phyloP scores from a whole-genome alignment of 768 basidiomycete genomes.

The Hirschioporus abietinus region DNA sequence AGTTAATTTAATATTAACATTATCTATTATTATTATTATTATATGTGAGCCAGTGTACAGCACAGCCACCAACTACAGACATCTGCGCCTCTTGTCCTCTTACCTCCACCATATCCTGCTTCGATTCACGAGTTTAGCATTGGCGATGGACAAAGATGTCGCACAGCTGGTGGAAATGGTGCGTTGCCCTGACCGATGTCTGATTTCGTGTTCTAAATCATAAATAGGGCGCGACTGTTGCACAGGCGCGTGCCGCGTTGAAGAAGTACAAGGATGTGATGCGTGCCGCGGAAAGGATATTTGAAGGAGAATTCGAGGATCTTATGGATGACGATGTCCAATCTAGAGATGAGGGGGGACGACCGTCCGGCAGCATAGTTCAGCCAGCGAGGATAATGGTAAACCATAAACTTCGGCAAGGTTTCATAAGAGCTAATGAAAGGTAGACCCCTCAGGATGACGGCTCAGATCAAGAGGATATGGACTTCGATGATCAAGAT shows the following conservation, averaged over 20 bases:
- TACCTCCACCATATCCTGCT: too few relatives aligned
- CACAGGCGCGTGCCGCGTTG: conserved; percentile 81
- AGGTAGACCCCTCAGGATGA: conserved; percentile 58
- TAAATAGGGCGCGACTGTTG: conserved; percentile 69
- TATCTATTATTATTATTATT: too few relatives aligned
- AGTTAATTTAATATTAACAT: too few relatives aligned
- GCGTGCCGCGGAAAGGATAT: conserved; percentile 83
- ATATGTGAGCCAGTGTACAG: too few relatives aligned
- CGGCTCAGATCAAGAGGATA: conserved; percentile 42
- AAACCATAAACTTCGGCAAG: conserved; percentile 13
- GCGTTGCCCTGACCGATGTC: conserved; percentile 2
- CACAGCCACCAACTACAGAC: too few relatives aligned
- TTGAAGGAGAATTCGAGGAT: conserved; percentile 79
- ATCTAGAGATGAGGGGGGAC: conserved; percentile 11
- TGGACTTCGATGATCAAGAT: conserved; percentile 41
- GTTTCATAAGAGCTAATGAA: not conserved
- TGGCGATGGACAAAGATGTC: conserved; percentile 46
- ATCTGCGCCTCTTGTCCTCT: too few relatives aligned
- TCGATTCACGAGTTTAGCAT: too few relatives aligned
- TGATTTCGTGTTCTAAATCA: conserved; percentile 3
- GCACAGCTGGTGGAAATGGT: conserved; percentile 64
- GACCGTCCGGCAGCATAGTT: conserved; percentile 18
- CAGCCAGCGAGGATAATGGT: conserved; percentile 8
- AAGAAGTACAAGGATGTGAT: conserved; percentile 82
- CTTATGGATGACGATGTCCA: conserved; percentile 36